Evolutionary conservation across 2,329 filamentous ascomycete species (phyloP).

Genomic region (Sporothrix euskadiensis): DNA sequence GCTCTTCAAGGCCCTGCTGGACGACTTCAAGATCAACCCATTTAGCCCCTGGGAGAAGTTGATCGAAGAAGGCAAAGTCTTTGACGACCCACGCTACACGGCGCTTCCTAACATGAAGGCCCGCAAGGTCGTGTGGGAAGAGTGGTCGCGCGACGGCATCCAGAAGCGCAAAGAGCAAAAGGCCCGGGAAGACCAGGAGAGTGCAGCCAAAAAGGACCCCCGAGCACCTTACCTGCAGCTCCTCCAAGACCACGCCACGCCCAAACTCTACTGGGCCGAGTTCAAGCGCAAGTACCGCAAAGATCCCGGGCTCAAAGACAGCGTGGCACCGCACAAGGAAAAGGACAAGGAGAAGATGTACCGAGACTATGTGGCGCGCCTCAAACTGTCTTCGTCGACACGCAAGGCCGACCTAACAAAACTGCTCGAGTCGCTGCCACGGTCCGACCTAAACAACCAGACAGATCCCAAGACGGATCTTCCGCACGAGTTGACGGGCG

Average conservation of each 20-base stretch:
- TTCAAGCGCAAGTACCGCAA: constrained; percentile 90
- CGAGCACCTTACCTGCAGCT: constrained; percentile 79
- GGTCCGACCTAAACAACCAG: constrained; percentile 59
- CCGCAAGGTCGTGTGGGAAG: constrained; percentile 78
- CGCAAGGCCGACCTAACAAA: constrained; percentile 69
- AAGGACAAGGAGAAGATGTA: constrained; percentile 80
- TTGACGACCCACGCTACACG: constrained; percentile 86
- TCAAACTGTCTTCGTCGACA: constrained; percentile 65
- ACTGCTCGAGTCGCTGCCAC: constrained; percentile 63
- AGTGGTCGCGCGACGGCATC: constrained; percentile 79
- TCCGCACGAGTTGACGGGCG: constrained; percentile 62
- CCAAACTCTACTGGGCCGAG: constrained; percentile 96
- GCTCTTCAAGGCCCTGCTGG: constrained; percentile 81
- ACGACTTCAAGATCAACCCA: constrained; percentile 79
- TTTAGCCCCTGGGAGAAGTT: constrained; percentile 91
- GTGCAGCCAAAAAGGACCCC: constrained; percentile 80
- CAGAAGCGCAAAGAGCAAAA: constrained; percentile 69
- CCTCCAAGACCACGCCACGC: constrained; percentile 76
- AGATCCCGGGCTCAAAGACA: constrained; percentile 76
- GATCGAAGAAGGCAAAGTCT: constrained; percentile 75
- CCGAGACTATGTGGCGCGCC: constrained; percentile 67
- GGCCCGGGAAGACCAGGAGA: constrained; percentile 42
- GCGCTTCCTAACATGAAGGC: constrained; percentile 77
- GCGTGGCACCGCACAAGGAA: constrained; percentile 58
- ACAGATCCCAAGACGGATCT: constrained; percentile 56